These are phyloP conservation scores for Tulasnella sp. DNA, from an alignment of 768 basidiomycete genomes.

Conservation along the genomic window DNA sequence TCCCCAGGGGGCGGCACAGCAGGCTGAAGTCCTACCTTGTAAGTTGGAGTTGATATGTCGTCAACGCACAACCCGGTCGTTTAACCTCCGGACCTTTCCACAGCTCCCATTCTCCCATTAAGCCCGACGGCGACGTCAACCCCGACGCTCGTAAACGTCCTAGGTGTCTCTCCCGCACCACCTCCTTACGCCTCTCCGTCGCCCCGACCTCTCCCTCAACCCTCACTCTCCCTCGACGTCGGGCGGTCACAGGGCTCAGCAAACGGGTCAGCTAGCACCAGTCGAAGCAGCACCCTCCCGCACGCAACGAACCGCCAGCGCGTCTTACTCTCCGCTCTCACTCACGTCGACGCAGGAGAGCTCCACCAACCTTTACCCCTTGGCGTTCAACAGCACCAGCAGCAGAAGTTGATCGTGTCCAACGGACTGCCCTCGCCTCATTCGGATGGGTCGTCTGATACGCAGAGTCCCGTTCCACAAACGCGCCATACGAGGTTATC, in stretches of 20 bases:
- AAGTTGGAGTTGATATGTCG: too few relatives aligned
- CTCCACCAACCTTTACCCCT: neutral
- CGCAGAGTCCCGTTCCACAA: neutral
- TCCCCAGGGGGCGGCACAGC: neutral
- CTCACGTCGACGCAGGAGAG: neutral
- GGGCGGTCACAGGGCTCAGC: neutral
- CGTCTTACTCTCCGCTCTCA: neutral
- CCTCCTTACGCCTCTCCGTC: conserved; percentile 14
- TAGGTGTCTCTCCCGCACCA: conserved; percentile 15
- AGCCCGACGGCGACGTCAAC: neutral
- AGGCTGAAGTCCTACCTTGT: neutral
- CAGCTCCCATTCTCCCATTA: neutral
- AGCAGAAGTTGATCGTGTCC: neutral
- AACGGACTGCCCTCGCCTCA: neutral
- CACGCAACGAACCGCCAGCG: neutral
- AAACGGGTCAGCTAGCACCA: neutral
- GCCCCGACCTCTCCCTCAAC: neutral
- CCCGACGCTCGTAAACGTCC: neutral
- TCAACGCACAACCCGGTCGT: too few relatives aligned
- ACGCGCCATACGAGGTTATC: neutral
- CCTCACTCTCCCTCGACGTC: neutral
- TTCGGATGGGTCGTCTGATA: neutral
- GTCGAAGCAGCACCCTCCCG: neutral
- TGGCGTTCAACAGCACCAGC: neutral
- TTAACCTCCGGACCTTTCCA: neutral